phyloP scores from a whole-genome alignment of 495 filamentous ascomycete species.

The Penicillium herquei region DNA sequence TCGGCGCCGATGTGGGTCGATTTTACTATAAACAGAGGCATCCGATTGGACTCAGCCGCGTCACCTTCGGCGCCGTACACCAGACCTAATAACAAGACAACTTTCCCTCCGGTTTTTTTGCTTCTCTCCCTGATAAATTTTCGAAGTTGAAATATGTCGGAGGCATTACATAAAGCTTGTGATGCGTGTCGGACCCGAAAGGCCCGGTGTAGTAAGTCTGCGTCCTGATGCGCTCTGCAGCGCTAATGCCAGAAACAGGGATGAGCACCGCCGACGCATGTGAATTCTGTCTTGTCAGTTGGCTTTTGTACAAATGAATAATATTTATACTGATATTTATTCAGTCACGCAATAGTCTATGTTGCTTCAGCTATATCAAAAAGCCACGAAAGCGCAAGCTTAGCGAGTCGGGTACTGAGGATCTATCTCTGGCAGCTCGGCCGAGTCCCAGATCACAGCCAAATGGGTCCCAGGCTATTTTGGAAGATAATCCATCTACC shows the following conservation, averaged over 20 bases:
- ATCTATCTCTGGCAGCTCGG: too few species aligned
- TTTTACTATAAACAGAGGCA: too few species aligned
- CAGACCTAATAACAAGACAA: too few species aligned
- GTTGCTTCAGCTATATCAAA: constrained; percentile 2
- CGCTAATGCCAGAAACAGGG: neutral
- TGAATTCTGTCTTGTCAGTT: constrained; percentile 2
- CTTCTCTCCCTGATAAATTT: neutral
- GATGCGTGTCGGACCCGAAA: constrained; percentile 4
- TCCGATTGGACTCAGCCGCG: too few species aligned
- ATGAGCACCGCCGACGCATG: constrained; percentile 1
- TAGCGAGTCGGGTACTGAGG: neutral
- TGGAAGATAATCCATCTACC: too few species aligned
- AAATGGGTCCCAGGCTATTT: too few species aligned
- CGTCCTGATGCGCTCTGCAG: neutral
- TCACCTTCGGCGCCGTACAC: too few species aligned
- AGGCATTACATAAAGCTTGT: constrained; percentile 1
- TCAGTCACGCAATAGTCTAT: neutral
- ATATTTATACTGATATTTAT: too few species aligned
- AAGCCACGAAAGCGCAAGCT: constrained; percentile 5
- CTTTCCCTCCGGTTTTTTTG: neutral
- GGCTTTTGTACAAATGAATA: too few species aligned
- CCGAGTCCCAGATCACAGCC: too few species aligned
- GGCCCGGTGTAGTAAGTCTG: constrained; percentile 2
- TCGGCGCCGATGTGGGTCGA: too few species aligned
- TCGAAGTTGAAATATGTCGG: neutral